Evolutionary conservation across 306 rosid species (phyloP).

Genomic region (Glycyrrhiza uralensis): DNA sequence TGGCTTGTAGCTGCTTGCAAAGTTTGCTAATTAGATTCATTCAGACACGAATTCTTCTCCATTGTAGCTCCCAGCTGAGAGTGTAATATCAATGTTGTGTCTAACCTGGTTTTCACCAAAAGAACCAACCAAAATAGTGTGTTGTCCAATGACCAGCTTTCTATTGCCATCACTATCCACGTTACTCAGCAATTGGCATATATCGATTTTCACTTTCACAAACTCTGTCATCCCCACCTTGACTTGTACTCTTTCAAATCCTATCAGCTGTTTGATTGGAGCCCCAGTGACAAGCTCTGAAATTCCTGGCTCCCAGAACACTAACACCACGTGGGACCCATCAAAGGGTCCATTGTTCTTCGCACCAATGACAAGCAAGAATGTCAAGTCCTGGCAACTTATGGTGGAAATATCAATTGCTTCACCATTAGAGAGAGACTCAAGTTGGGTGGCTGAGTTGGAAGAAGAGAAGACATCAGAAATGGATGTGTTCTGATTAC

Average conservation of each 20-base stretch:
- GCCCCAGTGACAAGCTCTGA: constrained; percentile 30
- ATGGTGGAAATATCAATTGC: constrained; percentile 45
- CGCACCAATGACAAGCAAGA: constrained; percentile 40
- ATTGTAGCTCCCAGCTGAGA: constrained; percentile 13
- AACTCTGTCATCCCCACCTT: constrained; percentile 31
- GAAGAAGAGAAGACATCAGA: constrained; percentile 8
- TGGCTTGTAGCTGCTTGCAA: background rate
- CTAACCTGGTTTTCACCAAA: constrained; percentile 47
- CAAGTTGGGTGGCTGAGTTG: constrained; percentile 10
- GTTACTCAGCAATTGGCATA: constrained; percentile 41
- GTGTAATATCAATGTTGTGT: constrained; percentile 44
- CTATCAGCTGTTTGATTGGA: constrained; percentile 50
- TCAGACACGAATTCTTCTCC: constrained; percentile 1
- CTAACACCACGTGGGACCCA: constrained; percentile 52
- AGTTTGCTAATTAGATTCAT: background rate
- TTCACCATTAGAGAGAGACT: background rate
- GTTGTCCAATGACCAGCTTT: constrained; percentile 48
- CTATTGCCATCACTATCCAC: constrained; percentile 60
- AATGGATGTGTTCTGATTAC: constrained; percentile 7
- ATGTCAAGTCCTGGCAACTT: constrained; percentile 35
- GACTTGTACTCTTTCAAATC: constrained; percentile 48
- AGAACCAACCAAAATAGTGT: constrained; percentile 49
- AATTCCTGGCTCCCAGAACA: constrained; percentile 45
- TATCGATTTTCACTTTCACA: constrained; percentile 38
- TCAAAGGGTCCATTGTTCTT: constrained; percentile 53